A percentile compares a stretch with the other conserved stretches of the same genome.
phyloP scores from a whole-genome alignment of 805 yeast species.

The Saccharomycopsis amapae region DNA sequence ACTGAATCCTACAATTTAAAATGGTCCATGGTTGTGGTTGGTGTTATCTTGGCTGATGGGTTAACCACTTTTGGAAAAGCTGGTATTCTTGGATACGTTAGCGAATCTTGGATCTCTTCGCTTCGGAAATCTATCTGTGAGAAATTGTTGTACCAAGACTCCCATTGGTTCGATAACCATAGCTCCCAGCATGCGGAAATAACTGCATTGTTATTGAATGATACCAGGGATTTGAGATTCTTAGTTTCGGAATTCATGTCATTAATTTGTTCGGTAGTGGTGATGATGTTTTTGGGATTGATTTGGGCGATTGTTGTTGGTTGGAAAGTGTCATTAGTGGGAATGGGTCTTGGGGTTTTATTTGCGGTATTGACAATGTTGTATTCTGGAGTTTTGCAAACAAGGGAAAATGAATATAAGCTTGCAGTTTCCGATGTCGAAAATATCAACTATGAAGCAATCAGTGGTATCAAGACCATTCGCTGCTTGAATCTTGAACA shows the following conservation, averaged over 20 bases:
- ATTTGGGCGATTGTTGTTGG: slow-evolving; percentile 75
- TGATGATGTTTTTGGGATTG: slow-evolving; percentile 52
- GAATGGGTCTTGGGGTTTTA: slow-evolving; percentile 66
- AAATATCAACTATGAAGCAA: slow-evolving; percentile 42
- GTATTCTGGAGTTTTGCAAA: slow-evolving; percentile 46
- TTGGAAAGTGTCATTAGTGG: slow-evolving; percentile 84
- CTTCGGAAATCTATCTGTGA: slow-evolving; percentile 45
- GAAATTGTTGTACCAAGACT: slow-evolving; percentile 43
- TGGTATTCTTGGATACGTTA: slow-evolving; percentile 43
- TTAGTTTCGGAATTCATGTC: slow-evolving; percentile 58
- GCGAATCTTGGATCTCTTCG: slow-evolving; percentile 61
- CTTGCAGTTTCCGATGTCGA: slow-evolving; percentile 48
- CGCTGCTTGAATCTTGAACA: slow-evolving; percentile 45
- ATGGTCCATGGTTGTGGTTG: slow-evolving; percentile 66
- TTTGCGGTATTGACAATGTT: slow-evolving; percentile 43
- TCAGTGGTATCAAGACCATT: slow-evolving; percentile 57
- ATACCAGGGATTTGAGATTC: slow-evolving; percentile 66
- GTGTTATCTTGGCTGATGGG: slow-evolving; percentile 61
- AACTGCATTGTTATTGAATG: slow-evolving; percentile 68
- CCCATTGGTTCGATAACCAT: slow-evolving; percentile 43
- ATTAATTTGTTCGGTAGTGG: slow-evolving; percentile 43
- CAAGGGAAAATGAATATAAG: slow-evolving; percentile 56
- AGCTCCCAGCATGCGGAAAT: slow-evolving; percentile 42
- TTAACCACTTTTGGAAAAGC: slow-evolving; percentile 43
- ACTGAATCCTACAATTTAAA: slow-evolving; percentile 33